Evolutionary conservation across 176 grass and related monocot genomes (phyloP).

Genomic region (Oropetium thomaeum): DNA sequence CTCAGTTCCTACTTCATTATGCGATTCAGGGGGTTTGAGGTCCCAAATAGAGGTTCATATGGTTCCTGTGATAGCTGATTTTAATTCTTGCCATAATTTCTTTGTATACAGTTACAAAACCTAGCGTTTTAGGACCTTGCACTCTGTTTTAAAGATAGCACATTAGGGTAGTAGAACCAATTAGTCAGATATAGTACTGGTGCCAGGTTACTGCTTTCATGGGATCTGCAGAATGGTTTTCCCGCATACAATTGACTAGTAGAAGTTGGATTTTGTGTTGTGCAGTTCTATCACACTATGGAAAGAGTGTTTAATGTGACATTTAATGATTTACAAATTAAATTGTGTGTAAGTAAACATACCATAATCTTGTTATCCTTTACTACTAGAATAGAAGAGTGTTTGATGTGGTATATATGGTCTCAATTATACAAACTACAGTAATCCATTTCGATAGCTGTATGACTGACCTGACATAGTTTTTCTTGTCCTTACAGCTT

Average conservation of each 20-base stretch:
- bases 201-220: neutral
- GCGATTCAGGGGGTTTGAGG: constrained; percentile 25
- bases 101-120: constrained; percentile 5
- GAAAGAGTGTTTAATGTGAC: neutral
- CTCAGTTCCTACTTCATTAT: constrained; percentile 20
- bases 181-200: neutral
- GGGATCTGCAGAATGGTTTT: neutral
- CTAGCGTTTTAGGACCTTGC: constrained; percentile 20
- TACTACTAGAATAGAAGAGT: neutral
- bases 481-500: constrained; percentile 19
- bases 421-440: neutral
- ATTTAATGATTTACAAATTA: constrained; percentile 21
- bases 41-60: neutral
- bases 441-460: neutral
- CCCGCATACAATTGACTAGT: neutral
- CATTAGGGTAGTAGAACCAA: constrained; percentile 14
- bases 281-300: neutral
- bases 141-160: constrained; percentile 9
- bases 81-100: constrained; percentile 17
- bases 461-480: constrained; percentile 9
- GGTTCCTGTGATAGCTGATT: neutral
- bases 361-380: neutral
- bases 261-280: neutral
- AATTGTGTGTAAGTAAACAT: neutral
- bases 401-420: neutral